phyloP scores from a whole-genome alignment of 352 stramenopile species.

The Phytopythium delawarense region DNA sequence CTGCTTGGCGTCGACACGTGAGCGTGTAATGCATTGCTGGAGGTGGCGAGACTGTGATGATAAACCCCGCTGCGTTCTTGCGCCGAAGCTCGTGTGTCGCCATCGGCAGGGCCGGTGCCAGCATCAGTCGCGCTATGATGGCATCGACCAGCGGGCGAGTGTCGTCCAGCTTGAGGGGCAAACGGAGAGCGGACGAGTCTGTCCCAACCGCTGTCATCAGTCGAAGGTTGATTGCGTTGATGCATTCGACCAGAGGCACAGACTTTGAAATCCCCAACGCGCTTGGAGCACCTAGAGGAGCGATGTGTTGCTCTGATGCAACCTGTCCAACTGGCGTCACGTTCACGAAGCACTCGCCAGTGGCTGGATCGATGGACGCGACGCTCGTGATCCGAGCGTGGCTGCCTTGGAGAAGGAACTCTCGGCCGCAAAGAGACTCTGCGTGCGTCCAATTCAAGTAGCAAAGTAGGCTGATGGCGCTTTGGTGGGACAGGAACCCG shows the following conservation, averaged over 20 bases:
- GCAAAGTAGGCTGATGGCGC: conserved; percentile 38
- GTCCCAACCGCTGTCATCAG: conserved; percentile 19
- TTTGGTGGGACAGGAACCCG: conserved; percentile 52
- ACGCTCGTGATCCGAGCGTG: conserved; percentile 31
- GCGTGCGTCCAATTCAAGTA: conserved; percentile 60
- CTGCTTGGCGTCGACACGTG: neutral
- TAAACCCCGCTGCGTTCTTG: conserved; percentile 23
- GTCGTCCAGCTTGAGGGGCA: conserved; percentile 39
- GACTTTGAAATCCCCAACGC: neutral
- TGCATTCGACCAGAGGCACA: conserved; percentile 31
- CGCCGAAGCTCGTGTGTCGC: conserved; percentile 49
- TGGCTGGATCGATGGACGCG: conserved; percentile 28
- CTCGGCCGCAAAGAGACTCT: conserved; percentile 31
- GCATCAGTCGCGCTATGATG: conserved; percentile 25
- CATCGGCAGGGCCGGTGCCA: conserved; percentile 41
- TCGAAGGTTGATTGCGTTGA: conserved; percentile 60
- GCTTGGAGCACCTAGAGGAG: neutral
- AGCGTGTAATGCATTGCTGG: conserved; percentile 44
- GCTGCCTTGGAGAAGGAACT: conserved; percentile 32
- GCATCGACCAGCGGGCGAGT: conserved; percentile 30
- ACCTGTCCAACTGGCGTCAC: neutral
- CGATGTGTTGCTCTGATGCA: no score
- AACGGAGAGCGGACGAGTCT: conserved; percentile 8
- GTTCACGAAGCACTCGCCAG: conserved; percentile 40
- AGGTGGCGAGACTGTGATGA: conserved; percentile 42